phyloP scores from a whole-genome alignment of 1,284 basidiomycete species.

The Leccinum pachyderme region DNA sequence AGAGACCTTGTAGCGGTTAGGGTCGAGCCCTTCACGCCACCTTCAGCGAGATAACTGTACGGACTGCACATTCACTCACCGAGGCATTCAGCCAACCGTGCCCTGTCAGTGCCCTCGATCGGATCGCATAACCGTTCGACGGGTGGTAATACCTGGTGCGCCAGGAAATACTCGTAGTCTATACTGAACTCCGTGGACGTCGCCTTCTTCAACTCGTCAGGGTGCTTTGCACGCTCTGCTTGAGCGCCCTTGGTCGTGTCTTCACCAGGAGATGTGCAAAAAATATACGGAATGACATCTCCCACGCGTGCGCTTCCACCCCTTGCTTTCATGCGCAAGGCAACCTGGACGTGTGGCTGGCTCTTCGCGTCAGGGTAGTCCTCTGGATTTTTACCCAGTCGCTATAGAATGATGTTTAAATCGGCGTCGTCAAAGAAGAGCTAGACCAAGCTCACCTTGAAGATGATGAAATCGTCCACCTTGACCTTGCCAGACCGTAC shows the following conservation, averaged over 20 bases:
- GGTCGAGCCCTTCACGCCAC: constrained; percentile 70
- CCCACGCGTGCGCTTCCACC: constrained; percentile 81
- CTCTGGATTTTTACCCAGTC: constrained; percentile 91
- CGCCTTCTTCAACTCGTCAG: constrained; percentile 83
- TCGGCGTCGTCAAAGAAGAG: constrained; percentile 6
- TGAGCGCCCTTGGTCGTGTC: constrained; percentile 75
- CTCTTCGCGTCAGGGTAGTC: constrained; percentile 95
- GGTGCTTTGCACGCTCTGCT: constrained; percentile 90
- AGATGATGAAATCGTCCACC: constrained; percentile 92
- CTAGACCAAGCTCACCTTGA: constrained; percentile 58
- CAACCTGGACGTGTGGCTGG: constrained; percentile 97
- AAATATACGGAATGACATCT: constrained; percentile 96
- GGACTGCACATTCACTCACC: constrained; percentile 47
- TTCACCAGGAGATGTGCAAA: constrained; percentile 81
- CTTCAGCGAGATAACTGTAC: constrained; percentile 1
- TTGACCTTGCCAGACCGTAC: constrained; percentile 78
- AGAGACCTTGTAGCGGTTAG: constrained; percentile 65
- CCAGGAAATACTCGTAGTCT: constrained; percentile 91
- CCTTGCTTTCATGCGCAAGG: constrained; percentile 85
- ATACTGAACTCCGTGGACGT: constrained; percentile 63
- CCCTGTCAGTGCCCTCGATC: constrained; percentile 93
- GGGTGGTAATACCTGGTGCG: constrained; percentile 91
- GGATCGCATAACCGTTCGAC: constrained; percentile 94
- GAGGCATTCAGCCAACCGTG: constrained; percentile 91
- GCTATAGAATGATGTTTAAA: constrained; percentile 42